Base-by-base conservation (phyloP, 768 basidiomycete species). In the Dioszegia crocea region DNA sequence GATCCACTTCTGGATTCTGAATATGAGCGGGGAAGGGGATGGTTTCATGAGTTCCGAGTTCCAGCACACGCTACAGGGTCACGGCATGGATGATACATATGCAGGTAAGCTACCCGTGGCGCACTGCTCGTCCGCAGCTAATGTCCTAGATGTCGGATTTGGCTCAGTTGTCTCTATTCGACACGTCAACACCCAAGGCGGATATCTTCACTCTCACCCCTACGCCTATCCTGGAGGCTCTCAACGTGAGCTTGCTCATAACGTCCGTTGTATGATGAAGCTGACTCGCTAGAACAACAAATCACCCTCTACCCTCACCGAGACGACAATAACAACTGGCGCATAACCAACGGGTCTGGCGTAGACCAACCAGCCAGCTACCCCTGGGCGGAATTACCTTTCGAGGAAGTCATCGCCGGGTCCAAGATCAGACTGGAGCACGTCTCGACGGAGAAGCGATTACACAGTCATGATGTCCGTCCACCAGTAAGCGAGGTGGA, bases 41-140 rank as follows among this genome's bases (percentile, higher is more conserved):
- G 92, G 93, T 0, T 99, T 99, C 78, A 99, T 99, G 96, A 94
- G 89, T 79, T 89, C 91, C 2, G 93, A 92, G 74, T 99, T 99
- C 80, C 93, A 97, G 78, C 94, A 98, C 72, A 97, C 93, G 0
- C 81, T 99, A 12, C 82, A 86, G 16, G 91, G 92, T 5, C 86
- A 85, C 43, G 84, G 87, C 6, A 97, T 98, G 96, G 81, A 82
- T 11, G 92, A 99, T 75, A 98, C 94, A 0, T 92, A 81, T 76
- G 90, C 92, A 26, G 88, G 89, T 89, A 58, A 60, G 84, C 66
- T 44, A 4, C 11, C 23, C 31, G 19, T 49, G 33, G 2, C 2
- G 11, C 19, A 8, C 12, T 3, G 44, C 6, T 8, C n/a, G 8
- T 27, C 16, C 1, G 12, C 23, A 53, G 51, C 36, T 56, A 36